phyloP scores from a whole-genome alignment of 2,329 filamentous ascomycete species.

The Nemania sp. region DNA sequence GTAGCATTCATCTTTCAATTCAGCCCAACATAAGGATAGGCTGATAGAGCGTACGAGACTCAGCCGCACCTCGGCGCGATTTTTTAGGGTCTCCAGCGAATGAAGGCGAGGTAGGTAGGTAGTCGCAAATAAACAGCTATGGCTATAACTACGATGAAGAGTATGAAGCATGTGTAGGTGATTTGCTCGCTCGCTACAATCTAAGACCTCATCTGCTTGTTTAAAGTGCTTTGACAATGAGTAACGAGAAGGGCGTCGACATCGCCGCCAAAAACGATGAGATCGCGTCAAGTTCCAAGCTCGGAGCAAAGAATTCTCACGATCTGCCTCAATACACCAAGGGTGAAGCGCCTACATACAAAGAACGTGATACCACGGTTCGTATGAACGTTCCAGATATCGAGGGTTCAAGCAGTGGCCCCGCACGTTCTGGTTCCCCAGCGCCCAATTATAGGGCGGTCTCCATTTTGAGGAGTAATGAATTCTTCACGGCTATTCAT shows the following conservation, averaged over 20 bases:
- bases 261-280: neutral
- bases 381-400: too few relatives aligned
- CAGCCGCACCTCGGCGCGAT: constrained; percentile 11
- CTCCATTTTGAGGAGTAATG: too few relatives aligned
- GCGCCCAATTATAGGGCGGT: too few relatives aligned
- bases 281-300: too few relatives aligned
- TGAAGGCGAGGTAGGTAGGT: neutral
- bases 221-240: neutral
- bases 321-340: constrained; percentile 1
- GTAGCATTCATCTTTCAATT: neutral
- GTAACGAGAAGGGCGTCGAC: neutral
- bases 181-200: neutral
- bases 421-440: too few relatives aligned
- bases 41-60: neutral
- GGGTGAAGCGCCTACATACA: neutral
- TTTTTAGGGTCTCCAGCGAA: neutral
- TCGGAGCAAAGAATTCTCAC: neutral
- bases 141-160: neutral
- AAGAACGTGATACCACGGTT: too few relatives aligned
- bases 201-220: neutral
- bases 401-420: too few relatives aligned
- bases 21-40: neutral
- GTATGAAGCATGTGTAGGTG: neutral
- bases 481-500: too few relatives aligned
- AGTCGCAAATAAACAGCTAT: too few relatives aligned